A percentile compares a stretch with the other conserved stretches of the same genome.
Conservation (phyloP, 129 eudicot genomes). For the Lactuca sativa region DNA sequence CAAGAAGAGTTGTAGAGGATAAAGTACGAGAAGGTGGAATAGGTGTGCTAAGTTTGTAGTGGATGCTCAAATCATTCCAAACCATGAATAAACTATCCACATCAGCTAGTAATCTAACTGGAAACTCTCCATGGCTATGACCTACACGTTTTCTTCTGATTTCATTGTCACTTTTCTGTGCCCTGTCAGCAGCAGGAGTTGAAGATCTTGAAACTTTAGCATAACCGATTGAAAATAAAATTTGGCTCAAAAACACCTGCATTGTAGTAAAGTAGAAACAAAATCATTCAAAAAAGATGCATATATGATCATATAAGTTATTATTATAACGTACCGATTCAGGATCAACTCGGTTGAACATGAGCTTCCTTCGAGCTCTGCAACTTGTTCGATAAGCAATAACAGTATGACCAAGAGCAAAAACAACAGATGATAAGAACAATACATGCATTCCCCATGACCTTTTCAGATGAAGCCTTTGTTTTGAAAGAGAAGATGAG, state of each 20-base stretch:
- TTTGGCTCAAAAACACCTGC: constrained; percentile 80
- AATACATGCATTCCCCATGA: constrained; percentile 99
- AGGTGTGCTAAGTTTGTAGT: constrained; percentile 87
- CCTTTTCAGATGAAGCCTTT: constrained; percentile 74
- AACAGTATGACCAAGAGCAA: constrained; percentile 97
- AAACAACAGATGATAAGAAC: constrained; percentile 85
- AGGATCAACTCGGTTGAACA: constrained; percentile 79
- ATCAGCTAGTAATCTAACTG: constrained; percentile 83
- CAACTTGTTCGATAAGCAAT: constrained; percentile 91
- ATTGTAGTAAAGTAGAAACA: neutral
- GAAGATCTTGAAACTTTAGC: constrained; percentile 91
- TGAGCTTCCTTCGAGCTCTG: constrained; percentile 90
- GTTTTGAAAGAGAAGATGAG: constrained; percentile 63
- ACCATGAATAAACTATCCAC: constrained; percentile 76
- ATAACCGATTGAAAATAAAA: constrained; percentile 56
- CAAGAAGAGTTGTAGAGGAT: constrained; percentile 60
- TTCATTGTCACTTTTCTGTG: constrained; percentile 52
- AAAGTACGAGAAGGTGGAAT: constrained; percentile 77
- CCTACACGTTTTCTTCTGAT: constrained; percentile 49
- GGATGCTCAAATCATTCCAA: constrained; percentile 65
- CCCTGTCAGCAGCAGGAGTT: constrained; percentile 53
- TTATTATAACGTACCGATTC: constrained; percentile 63
- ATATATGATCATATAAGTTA: neutral
- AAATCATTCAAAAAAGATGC: neutral
- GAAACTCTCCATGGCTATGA: constrained; percentile 64